Base-by-base conservation (phyloP, 2,329 filamentous ascomycete genomes). In the Neonectria magnoliae region DNA sequence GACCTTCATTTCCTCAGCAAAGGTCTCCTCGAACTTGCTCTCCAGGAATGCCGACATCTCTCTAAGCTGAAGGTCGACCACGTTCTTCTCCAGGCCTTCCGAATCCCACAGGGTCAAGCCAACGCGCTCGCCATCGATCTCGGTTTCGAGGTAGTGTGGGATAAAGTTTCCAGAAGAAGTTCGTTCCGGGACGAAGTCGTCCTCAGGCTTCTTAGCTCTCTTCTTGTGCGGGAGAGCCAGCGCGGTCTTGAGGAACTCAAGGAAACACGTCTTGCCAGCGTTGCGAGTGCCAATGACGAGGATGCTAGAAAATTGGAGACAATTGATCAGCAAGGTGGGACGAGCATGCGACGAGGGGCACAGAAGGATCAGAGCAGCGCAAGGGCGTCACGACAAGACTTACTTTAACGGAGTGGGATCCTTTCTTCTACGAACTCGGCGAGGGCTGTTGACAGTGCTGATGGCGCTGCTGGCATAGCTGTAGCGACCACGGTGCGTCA, bases 371-470 rank as follows among this genome's bases (percentile, higher is more conserved):
- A 48, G 25, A 45, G 22, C 18, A 10, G 38, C 50, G 53, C 13
- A 1, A n/a, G 18, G 16, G 18, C 6, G 20, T 50, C 29, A 14
- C 22, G 20, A 11, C 3, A 29, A 51, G 27, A 87, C 94, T 87
- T 84, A 98, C 95, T 99, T 99, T 88, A 98, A 97, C 1, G 96
- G 94, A 11, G 95, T 98, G 9, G 96, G 96, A 76, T 99, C 96
- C 85, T 97, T 98, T 83, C 96, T 91, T 83, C 95, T 91, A 74
- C 96, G 90, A 71, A 98, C 91, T 77, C 94, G 90, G 71, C 96
- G 90, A 68, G 96, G 95, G 79, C 92, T 97, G 83, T 97, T 97
- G 82, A 97, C 89, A 65, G 93, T 92, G 84, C 93, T 97, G 71
- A 95, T 88, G 58, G 93, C 91, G 80, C 92, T 97, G 82, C 93